Evolutionary conservation across 78 protist species (phyloP), one percentile per base, ranked within the genome.

Genomic region (Dictyostelium brefeldianum): DNA sequence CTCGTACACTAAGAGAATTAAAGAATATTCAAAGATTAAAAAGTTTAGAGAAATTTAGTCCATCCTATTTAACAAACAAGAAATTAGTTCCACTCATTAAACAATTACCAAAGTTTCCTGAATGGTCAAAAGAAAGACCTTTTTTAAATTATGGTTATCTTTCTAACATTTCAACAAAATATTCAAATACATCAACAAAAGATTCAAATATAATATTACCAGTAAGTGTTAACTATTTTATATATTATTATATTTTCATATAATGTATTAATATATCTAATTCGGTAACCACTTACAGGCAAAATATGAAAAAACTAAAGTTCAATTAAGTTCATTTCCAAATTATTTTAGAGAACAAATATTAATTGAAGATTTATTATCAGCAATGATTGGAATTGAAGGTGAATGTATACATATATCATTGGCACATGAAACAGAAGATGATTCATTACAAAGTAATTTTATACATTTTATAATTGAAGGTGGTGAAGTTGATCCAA

Each of bases 311-410:
- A 50, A 48, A 27, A 31, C 91, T 59, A 71, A 27, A 77, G 11
- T 59, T 46, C 27, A 14, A 43, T 25, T 62, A 67, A 51, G 59
- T 64, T 46, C 27, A 29, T 27, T 77, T 10, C 41, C 89, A 46
- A 54, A 79, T 46, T 70, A 20, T 14, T 17, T 54, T 69, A 71
- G 75, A 53, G 97, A 95, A 62, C 17, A 59, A 31, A 65, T 65
- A 31, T 50, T 95, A 17, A 29, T 95, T 43, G 97, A 85, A 11
- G 97, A 95, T 67, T 50, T 91, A 18, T 56, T 95, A 46, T 91
- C 57, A 46, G 80, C 78, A 8, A 48, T 95, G 90, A 54, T 81
- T 48, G 97, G 96, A 41, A 64, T 91, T 17, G 94, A 95, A 48
- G 97, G 95, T 5, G 78, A 53, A 11, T 17, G 69, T 18, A 78